Evolutionary conservation across 495 filamentous ascomycete genomes (phyloP).

Genomic region (Pseudotulostoma volvatum): DNA sequence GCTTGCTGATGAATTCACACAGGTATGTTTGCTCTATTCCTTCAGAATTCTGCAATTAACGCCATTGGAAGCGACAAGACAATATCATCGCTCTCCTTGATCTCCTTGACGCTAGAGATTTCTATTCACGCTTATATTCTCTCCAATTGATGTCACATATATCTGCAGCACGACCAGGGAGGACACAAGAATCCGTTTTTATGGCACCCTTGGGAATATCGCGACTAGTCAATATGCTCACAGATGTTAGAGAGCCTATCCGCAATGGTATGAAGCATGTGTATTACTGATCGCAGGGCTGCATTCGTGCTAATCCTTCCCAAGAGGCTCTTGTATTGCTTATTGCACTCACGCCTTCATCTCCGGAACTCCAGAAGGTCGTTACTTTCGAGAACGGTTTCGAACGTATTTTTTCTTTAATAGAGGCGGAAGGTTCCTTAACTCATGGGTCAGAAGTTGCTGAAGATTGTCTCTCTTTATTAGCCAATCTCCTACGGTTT

Average conservation of each 20-base stretch:
- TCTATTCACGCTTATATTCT: constrained; percentile 86
- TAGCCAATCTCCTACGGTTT: constrained; percentile 77
- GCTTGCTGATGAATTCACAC: constrained; percentile 96
- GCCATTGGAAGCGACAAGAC: constrained; percentile 60
- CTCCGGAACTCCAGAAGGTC: constrained; percentile 78
- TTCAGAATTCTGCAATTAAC: constrained; percentile 18
- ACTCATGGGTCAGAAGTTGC: constrained; percentile 76
- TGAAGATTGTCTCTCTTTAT: constrained; percentile 84
- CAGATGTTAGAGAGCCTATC: constrained; percentile 75
- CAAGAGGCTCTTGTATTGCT: constrained; percentile 51
- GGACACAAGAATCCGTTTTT: constrained; percentile 91
- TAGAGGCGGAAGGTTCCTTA: constrained; percentile 66
- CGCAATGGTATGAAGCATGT: constrained; percentile 50
- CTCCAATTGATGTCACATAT: constrained; percentile 82
- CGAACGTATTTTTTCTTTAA: constrained; percentile 66
- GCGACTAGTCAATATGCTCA: constrained; percentile 64
- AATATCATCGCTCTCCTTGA: constrained; percentile 86
- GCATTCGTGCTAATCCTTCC: constrained; percentile 1
- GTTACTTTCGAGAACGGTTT: constrained; percentile 93
- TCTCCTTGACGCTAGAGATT: constrained; percentile 73
- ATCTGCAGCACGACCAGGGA: constrained; percentile 66
- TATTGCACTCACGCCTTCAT: constrained; percentile 50
- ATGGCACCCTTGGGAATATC: constrained; percentile 78
- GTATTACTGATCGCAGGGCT: background rate
- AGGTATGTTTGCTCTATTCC: constrained; percentile 34